Evolutionary conservation across 306 rosid species (phyloP), one percentile per base, ranked within the genome.

Genomic region (Carpinus viminea): DNA sequence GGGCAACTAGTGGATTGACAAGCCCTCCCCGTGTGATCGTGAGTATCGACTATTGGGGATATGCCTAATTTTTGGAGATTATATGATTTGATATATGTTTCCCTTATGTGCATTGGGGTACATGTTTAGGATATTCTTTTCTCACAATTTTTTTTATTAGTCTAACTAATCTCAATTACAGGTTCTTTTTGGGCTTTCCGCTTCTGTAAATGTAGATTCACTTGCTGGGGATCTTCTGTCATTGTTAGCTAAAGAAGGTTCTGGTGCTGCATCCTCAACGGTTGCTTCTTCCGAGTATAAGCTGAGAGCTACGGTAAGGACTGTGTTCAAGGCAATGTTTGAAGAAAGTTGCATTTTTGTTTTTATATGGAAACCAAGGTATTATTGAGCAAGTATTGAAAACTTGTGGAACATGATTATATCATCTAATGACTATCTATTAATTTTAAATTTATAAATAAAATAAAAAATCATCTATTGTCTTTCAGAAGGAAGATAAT

Each of bases 21-120:
- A 86, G 91, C 81, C 82, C 99, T 85, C 99, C 99, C n/a, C 91
- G 97, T 70, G 90, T 96, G 7, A 85, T 91, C 11, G 99, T 96
- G 82, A 90, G 98, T 85, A 2, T 20, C 76, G 4, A 41, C 8
- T 41, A 41, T 4, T 74, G 20, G 5, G 9, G 17, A 28, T 65
- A 47, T 66, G 17, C 38, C 12, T 68, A 9, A 17, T 38, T 17
- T 41, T 66, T n/a, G 41, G 21, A 18, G n/a, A 56, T 56, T 20
- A 2, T 53, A 43, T 60, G 52, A 76, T 61, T 28, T 26, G 6
- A 61, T 61, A 1, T 12, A 61, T 15, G 17, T 43, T 48, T 43
- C 12, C 21, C 1, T n/a, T 11, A 24, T 71, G 59, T 61, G 74
- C 38, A 52, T 51, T 8, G 18, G 2, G 5, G 43, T 66, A 18